A percentile compares a stretch with the other conserved stretches of the same genome.
Conservation (phyloP, 148 eudicot species). For the Bassia scoparia region DNA sequence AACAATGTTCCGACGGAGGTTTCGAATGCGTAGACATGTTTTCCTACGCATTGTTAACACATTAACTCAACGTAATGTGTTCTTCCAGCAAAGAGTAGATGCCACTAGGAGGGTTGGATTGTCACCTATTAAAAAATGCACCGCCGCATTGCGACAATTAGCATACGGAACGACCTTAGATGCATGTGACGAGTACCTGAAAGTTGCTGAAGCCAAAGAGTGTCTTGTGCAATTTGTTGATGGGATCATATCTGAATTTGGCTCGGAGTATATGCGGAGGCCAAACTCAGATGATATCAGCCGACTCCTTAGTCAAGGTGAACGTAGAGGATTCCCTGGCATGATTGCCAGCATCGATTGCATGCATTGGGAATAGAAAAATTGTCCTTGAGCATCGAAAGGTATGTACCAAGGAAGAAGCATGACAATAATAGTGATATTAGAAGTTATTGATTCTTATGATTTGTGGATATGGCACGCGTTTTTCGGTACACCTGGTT, state of each 20-base stretch:
- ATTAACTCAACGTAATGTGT: neutral
- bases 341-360: no score
- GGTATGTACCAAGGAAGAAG: no score
- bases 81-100: neutral
- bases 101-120: neutral
- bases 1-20: neutral
- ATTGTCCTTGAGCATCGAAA: no score
- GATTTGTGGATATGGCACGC: no score
- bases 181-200: neutral
- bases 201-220: neutral
- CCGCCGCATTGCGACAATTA: neutral
- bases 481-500: no score
- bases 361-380: no score
- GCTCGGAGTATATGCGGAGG: neutral
- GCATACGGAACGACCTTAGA: neutral
- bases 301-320: neutral
- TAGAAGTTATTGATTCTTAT: no score
- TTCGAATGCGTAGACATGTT: neutral
- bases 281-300: neutral
- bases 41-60: neutral
- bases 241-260: neutral
- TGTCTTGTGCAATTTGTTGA: neutral
- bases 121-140: neutral
- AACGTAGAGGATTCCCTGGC: no score
- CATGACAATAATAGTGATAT: no score